Evolutionary conservation across 1,284 basidiomycete species (phyloP).

Genomic region (Mycosarcoma mackinlayi): DNA sequence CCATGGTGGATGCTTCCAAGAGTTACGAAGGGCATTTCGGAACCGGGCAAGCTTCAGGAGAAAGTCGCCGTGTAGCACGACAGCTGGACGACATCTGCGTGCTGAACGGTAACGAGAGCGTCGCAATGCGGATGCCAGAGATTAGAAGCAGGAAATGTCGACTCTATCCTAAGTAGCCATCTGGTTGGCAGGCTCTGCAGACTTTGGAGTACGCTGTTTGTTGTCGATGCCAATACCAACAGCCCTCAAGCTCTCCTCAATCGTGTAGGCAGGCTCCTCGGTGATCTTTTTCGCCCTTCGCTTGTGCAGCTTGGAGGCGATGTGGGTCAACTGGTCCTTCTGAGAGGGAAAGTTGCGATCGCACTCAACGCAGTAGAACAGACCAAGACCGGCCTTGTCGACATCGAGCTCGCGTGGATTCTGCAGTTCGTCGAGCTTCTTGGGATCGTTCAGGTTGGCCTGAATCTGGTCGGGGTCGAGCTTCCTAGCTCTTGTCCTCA

Average conservation of each 20-base stretch:
- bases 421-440: constrained; percentile 54
- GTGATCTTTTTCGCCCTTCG: constrained; percentile 61
- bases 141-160: too few relatives aligned
- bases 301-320: constrained; percentile 65
- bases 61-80: too few relatives aligned
- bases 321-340: constrained; percentile 62
- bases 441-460: constrained; percentile 56
- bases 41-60: too few relatives aligned
- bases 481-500: constrained; percentile 65
- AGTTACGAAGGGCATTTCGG: too few relatives aligned
- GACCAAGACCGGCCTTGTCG: constrained; percentile 67
- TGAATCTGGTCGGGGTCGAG: constrained; percentile 66
- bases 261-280: constrained; percentile 64
- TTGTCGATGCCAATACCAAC: constrained; percentile 66
- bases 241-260: constrained; percentile 61
- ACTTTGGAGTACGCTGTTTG: constrained; percentile 47
- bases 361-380: constrained; percentile 67
- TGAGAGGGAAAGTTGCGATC: constrained; percentile 65
- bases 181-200: constrained; percentile 19
- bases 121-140: too few relatives aligned
- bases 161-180: constrained; percentile 16
- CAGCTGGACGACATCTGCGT: too few relatives aligned
- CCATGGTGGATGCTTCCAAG: too few relatives aligned
- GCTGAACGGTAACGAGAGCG: too few relatives aligned
- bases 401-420: constrained; percentile 63